Evolutionary conservation across 371 early-diverging fungal species (phyloP).

Genomic region (Apophysomyces elegans): DNA sequence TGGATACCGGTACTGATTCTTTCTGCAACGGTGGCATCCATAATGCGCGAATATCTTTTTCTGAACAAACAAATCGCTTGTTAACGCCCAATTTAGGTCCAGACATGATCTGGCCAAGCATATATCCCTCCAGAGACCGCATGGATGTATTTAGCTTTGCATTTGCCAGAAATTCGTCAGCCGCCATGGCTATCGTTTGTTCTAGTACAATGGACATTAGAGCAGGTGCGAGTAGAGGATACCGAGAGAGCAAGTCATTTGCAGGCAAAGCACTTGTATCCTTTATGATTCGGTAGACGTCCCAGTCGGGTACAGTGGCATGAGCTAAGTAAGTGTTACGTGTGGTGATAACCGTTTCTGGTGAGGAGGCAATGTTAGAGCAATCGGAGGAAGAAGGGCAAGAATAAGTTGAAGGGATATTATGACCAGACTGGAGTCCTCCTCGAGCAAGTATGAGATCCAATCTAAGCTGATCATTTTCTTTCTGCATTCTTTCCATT

Average conservation of each 20-base stretch:
- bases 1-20: too few species aligned
- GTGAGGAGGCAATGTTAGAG: not conserved
- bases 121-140: not conserved
- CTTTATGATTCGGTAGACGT: conserved; percentile 14
- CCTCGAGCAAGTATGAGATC: conserved; percentile 25
- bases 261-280: conserved; percentile 5
- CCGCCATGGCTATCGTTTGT: conserved; percentile 50
- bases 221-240: conserved; percentile 50
- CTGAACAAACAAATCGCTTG: not conserved
- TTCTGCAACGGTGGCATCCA: not conserved
- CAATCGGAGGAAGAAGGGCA: conserved; percentile 4
- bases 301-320: conserved; percentile 25
- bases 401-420: not conserved
- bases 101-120: not conserved
- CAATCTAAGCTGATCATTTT: conserved; percentile 29
- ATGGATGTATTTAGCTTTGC: conserved; percentile 21
- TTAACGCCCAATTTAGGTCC: not conserved
- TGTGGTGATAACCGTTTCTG: conserved; percentile 8
- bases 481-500: conserved; percentile 31
- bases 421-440: conserved; percentile 21
- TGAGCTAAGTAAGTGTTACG: conserved; percentile 22
- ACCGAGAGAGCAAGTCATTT: conserved; percentile 28
- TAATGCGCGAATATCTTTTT: conserved; percentile 5
- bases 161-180: conserved; percentile 34
- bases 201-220: conserved; percentile 48